phyloP scores from a whole-genome alignment of 306 rosid species.

The Corylus americana region DNA sequence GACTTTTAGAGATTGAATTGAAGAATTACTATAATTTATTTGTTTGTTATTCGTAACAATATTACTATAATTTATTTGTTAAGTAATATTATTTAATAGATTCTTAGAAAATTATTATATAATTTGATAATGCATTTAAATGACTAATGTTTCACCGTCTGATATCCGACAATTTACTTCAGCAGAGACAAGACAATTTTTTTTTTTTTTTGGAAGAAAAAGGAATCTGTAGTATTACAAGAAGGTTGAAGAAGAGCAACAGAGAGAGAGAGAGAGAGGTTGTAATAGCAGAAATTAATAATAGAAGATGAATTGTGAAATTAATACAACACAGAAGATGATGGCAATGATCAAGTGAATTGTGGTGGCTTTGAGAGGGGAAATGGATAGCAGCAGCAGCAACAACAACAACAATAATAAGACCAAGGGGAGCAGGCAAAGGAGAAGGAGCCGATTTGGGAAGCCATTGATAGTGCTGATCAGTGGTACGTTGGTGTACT shows the following conservation, averaged over 20 bases:
- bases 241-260: background rate
- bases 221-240: no score
- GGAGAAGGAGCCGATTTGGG: constrained; percentile 43
- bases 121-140: no score
- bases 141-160: no score
- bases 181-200: no score
- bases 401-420: background rate
- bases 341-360: background rate
- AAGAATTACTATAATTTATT: no score
- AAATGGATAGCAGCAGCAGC: constrained; percentile 16
- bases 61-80: no score
- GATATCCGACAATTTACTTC: no score
- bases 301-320: background rate
- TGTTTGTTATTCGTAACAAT: no score
- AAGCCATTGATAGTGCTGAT: constrained; percentile 49
- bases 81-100: no score
- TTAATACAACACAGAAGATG: background rate
- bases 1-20: no score
- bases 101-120: no score
- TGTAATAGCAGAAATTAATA: background rate
- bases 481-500: constrained; percentile 70
- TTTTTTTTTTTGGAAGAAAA: no score
- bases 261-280: background rate
- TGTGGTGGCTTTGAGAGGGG: background rate
- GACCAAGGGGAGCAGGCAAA: background rate